phyloP scores from a whole-genome alignment of 257 asterid species.

The Nicotiana tabacum region DNA sequence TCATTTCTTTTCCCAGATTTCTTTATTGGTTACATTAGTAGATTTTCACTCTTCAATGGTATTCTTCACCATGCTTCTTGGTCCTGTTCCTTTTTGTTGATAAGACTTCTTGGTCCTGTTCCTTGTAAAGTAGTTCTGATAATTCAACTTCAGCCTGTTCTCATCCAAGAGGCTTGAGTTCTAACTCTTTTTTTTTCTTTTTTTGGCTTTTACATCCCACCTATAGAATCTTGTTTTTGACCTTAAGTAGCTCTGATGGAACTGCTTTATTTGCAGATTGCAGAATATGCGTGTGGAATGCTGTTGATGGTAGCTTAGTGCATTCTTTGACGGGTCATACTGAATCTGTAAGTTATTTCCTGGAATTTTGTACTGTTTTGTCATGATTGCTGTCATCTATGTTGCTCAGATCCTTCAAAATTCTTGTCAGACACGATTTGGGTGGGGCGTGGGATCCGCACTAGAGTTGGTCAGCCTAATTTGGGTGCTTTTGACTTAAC shows the following conservation, averaged over 20 bases:
- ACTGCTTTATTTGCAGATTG: constrained; percentile 54
- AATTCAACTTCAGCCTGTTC: background rate
- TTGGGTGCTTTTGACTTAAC: background rate
- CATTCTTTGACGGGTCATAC: constrained; percentile 97
- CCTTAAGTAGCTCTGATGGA: background rate
- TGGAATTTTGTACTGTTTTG: background rate
- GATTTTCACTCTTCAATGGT: background rate
- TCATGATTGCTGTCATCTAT: constrained; percentile 1
- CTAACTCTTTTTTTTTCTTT: background rate
- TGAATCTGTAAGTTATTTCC: constrained; percentile 60
- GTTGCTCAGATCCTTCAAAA: background rate
- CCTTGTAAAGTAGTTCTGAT: background rate
- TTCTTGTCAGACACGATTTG: background rate
- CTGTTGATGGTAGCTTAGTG: constrained; percentile 97
- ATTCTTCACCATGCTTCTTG: background rate
- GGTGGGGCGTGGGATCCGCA: background rate
- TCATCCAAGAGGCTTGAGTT: constrained; percentile 3
- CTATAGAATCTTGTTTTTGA: background rate
- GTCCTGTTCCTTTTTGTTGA: background rate
- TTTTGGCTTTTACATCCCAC: background rate
- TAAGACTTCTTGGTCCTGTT: background rate
- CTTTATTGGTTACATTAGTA: background rate
- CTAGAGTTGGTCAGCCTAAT: background rate
- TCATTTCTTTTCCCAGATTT: background rate
- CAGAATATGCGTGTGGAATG: constrained; percentile 99